Base-by-base conservation (phyloP, 2,329 filamentous ascomycete genomes). In the Aspergillus latus region DNA sequence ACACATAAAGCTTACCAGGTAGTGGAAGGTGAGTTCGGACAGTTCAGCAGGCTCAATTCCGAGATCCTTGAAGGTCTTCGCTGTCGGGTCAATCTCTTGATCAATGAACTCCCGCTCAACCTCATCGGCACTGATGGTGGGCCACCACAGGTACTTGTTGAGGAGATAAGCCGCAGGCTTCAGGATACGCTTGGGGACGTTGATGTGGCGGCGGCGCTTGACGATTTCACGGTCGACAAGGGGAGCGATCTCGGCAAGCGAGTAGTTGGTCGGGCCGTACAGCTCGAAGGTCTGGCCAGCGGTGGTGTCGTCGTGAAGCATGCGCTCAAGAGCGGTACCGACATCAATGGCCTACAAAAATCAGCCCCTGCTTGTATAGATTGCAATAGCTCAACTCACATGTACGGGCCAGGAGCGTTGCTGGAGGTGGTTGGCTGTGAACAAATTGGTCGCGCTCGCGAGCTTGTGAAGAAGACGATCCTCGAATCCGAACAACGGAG, bases 31-130 rank as follows among this genome's bases (percentile, higher is more conserved):
- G 73, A 91, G 86, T 74, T 89, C 87, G 74, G 84, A 87, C 68
- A 97, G 84, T 62, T 97, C 92, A 46, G 86, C 89, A 30, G 93
- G 90, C 76, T 92, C 88, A 62, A 99, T 96, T 59, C 85, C 90
- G 46, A 99, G 82, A 71, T 97, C 92, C 76, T 89, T 89, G 79
- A 97, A 96, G 1, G 94, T 97, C 84, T 97, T 97, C 63, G 94
- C 94, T 34, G 82, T 85, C 57, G 86, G 86, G 74, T 99, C 94
- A 69, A 99, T 95, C 65, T 85, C 80, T 76, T 99, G 94, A 76
- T 99, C 89, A 67, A 96, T 85, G 76, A 93, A 96, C 75, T 99
- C 92, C 61, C 89, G 84, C 80, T 97, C 92, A 10, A 99, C 82
- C 74, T 96, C 86, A 68, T 97, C 92, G 39, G 85, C 85, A 34